phyloP scores from a whole-genome alignment of 495 filamentous ascomycete species.

The Penicillium bialowiezense region DNA sequence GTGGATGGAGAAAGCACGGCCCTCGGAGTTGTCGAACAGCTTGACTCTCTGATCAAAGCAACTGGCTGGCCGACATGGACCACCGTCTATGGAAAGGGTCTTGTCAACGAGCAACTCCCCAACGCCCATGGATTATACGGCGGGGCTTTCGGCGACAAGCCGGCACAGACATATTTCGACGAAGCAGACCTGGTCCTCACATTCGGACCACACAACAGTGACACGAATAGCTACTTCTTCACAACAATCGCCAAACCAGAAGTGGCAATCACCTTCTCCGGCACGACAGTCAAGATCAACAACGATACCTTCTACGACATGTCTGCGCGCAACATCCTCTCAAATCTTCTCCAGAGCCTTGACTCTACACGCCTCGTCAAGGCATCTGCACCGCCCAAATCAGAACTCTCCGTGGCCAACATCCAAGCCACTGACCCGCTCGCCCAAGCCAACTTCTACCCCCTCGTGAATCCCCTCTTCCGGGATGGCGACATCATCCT shows the following conservation, averaged over 20 bases:
- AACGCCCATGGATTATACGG: slow-evolving; percentile 38
- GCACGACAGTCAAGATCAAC: slow-evolving; percentile 28
- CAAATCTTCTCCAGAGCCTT: slow-evolving; percentile 16
- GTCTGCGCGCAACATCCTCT: slow-evolving; percentile 16
- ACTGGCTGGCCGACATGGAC: slow-evolving; percentile 34
- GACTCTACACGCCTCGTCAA: slow-evolving; percentile 17
- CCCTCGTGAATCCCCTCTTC: slow-evolving; percentile 27
- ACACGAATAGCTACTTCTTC: slow-evolving; percentile 36
- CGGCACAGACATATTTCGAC: slow-evolving; percentile 25
- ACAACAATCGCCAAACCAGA: slow-evolving; percentile 25
- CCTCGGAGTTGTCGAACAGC: slow-evolving; percentile 23
- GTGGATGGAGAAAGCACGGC: slow-evolving; percentile 34
- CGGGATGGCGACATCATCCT: slow-evolving; percentile 36
- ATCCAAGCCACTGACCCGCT: slow-evolving; percentile 18
- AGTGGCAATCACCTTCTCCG: slow-evolving; percentile 27
- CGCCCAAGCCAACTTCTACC: slow-evolving; percentile 33
- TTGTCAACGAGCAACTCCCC: slow-evolving; percentile 33
- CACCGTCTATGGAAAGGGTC: slow-evolving; percentile 34
- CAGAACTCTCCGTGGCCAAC: slow-evolving; percentile 5
- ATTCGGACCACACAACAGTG: slow-evolving; percentile 34
- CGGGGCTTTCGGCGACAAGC: slow-evolving; percentile 21
- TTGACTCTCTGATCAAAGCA: slow-evolving; percentile 26
- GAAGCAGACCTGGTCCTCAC: slow-evolving; percentile 31
- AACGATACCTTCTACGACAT: slow-evolving; percentile 25
- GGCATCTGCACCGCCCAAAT: slow-evolving; percentile 13